Percentiles rank a stretch among this genome's conserved stretches.
Conservation (phyloP, 768 basidiomycete species). For the Mycena amicta region DNA sequence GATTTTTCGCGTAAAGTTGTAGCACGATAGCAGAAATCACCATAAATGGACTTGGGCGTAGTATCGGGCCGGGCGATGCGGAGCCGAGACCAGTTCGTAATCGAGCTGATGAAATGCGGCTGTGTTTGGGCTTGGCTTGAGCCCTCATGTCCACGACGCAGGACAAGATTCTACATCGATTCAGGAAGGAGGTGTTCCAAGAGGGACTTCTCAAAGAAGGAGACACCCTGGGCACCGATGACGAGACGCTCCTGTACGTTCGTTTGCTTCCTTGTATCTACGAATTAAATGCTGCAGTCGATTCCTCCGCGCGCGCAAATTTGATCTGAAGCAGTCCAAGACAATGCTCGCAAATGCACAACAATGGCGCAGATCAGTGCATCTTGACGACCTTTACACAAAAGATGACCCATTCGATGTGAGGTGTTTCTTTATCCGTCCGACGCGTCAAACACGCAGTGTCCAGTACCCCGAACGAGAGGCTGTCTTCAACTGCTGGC, state of each 20-base stretch:
- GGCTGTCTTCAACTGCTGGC: conserved; percentile 74
- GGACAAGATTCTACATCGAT: conserved; percentile 45
- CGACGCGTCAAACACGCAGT: background rate
- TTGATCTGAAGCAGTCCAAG: conserved; percentile 58
- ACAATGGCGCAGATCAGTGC: conserved; percentile 68
- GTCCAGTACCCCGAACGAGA: conserved; percentile 69
- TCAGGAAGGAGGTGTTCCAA: conserved; percentile 52
- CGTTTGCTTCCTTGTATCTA: background rate
- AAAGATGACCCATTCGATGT: conserved; percentile 73
- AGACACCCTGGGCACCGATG: conserved; percentile 63
- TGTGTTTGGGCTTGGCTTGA: background rate
- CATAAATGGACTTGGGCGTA: background rate
- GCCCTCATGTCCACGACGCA: conserved; percentile 15
- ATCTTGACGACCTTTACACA: conserved; percentile 65
- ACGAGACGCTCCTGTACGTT: conserved; percentile 60
- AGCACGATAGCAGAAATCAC: background rate
- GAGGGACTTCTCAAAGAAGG: conserved; percentile 62
- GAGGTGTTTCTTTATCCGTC: conserved; percentile 29
- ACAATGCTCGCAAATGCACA: conserved; percentile 70
- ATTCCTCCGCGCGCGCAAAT: conserved; percentile 77
- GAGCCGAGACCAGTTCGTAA: background rate
- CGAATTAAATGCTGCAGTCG: conserved; percentile 46
- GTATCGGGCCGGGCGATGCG: background rate
- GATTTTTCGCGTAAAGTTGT: conserved; percentile 14
- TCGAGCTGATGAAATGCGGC: background rate